phyloP scores from a whole-genome alignment of 73 alveolate species.

The Effrenium voratum region DNA sequence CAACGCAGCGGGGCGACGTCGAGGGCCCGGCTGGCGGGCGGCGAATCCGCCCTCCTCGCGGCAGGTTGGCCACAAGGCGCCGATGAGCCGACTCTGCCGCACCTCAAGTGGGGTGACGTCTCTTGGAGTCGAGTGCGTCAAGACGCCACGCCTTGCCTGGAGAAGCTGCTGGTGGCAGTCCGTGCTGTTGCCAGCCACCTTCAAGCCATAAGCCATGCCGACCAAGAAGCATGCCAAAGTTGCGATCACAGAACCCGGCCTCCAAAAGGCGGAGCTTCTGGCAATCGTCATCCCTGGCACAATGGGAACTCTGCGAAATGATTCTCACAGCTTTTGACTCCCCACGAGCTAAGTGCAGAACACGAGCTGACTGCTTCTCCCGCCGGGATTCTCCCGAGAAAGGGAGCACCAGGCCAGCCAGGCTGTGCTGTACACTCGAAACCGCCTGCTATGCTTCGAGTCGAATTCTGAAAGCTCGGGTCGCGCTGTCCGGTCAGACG shows the following conservation, averaged over 20 bases:
- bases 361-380: too few species aligned
- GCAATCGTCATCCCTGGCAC: slow-evolving; percentile 64
- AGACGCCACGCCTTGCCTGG: too few species aligned
- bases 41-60: not conserved
- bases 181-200: slow-evolving; percentile 57
- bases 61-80: not conserved
- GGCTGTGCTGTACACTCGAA: too few species aligned
- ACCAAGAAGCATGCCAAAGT: not conserved
- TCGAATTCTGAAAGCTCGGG: too few species aligned
- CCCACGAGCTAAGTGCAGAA: too few species aligned
- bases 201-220: not conserved
- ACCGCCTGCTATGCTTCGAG: too few species aligned
- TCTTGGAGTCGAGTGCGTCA: too few species aligned
- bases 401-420: too few species aligned
- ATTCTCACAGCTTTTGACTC: too few species aligned
- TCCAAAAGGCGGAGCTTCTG: not conserved
- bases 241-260: not conserved
- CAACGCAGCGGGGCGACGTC: too few species aligned
- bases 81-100: not conserved
- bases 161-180: slow-evolving; percentile 49
- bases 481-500: not conserved
- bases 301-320: not conserved
- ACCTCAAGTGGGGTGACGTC: not conserved
- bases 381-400: too few species aligned
- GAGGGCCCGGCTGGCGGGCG: not conserved